These are phyloP conservation scores for Fraxinus sp. DNA, from an alignment of 305 asterid species.

Conservation along the genomic window DNA sequence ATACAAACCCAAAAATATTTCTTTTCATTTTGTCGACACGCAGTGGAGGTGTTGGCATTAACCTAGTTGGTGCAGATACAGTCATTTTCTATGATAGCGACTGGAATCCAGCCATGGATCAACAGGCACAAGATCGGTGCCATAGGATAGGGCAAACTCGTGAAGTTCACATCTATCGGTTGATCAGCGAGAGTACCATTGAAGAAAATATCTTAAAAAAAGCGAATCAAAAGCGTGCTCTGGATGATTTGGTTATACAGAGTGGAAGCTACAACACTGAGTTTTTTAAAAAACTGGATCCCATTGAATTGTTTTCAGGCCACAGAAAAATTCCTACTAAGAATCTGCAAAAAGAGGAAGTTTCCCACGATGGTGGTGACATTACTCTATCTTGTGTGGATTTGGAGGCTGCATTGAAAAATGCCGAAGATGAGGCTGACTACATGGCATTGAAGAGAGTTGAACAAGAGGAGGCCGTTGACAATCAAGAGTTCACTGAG, in stretches of 20 bases:
- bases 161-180: conserved; percentile 91
- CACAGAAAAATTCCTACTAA: conserved; percentile 43
- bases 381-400: conserved; percentile 68
- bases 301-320: conserved; percentile 86
- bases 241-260: conserved; percentile 95
- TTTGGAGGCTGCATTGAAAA: conserved; percentile 93
- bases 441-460: conserved; percentile 98
- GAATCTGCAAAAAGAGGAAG: conserved; percentile 43
- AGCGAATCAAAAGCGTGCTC: conserved; percentile 97
- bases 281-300: conserved; percentile 92
- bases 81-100: conserved; percentile 98
- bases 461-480: conserved; percentile 99
- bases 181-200: conserved; percentile 95
- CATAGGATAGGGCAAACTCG: conserved; percentile 99
- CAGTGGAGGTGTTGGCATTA: conserved; percentile 99
- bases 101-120: conserved; percentile 99
- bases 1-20: conserved; percentile 87
- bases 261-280: conserved; percentile 96
- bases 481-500: conserved; percentile 97
- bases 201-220: conserved; percentile 95
- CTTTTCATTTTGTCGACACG: conserved; percentile 96
- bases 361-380: conserved; percentile 48
- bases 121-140: conserved; percentile 99
- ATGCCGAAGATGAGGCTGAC: conserved; percentile 99
- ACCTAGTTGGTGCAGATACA: conserved; percentile 98